Evolutionary conservation across 2,329 filamentous ascomycete species (phyloP).

Genomic region (Colletotrichum godetiae): DNA sequence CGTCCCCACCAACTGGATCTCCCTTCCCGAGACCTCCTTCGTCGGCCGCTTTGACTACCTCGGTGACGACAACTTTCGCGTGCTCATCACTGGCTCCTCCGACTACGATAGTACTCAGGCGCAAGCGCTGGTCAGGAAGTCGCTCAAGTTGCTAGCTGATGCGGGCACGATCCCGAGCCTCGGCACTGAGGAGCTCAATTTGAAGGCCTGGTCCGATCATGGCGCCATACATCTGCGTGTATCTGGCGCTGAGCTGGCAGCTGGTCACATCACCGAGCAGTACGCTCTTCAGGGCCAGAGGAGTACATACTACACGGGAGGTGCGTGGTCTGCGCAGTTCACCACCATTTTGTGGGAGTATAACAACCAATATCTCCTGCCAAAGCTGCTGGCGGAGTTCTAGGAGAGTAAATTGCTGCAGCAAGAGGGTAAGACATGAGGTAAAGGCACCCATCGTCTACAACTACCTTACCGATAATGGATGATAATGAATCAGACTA

Average conservation of each 20-base stretch:
- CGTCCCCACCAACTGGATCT: constrained; percentile 41
- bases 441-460: no score
- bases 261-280: constrained; percentile 49
- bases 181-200: constrained; percentile 32
- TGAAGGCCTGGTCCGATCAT: constrained; percentile 45
- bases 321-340: constrained; percentile 45
- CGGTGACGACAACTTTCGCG: constrained; percentile 41
- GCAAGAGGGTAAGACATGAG: no score
- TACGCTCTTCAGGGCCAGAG: constrained; percentile 51
- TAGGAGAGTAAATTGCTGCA: not conserved
- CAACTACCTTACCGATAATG: no score
- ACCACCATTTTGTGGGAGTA: constrained; percentile 47
- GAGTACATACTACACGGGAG: constrained; percentile 54
- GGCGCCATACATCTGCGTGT: constrained; percentile 47
- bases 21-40: constrained; percentile 41
- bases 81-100: constrained; percentile 41
- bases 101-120: constrained; percentile 37
- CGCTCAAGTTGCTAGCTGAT: constrained; percentile 39
- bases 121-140: constrained; percentile 39
- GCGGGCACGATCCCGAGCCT: constrained; percentile 38
- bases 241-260: constrained; percentile 41
- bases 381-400: constrained; percentile 39
- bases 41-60: constrained; percentile 44
- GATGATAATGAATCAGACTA: no score
- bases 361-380: constrained; percentile 43